Conservation (phyloP, 441 rosid genomes). For the Aleurites moluccanus region DNA sequence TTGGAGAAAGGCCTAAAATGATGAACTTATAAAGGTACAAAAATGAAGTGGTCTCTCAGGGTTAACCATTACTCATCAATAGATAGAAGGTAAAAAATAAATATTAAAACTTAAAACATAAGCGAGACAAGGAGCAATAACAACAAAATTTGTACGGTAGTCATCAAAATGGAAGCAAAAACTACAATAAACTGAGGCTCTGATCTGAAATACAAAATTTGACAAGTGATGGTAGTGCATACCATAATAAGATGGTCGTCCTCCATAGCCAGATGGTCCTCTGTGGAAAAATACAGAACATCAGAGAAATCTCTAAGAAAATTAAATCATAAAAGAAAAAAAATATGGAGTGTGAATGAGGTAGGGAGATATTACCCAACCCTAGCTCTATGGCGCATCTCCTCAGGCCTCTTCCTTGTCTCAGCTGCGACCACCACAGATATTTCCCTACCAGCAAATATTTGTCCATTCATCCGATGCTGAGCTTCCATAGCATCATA, state of each 20-base stretch:
- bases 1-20: neutral
- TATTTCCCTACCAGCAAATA: conserved; percentile 85
- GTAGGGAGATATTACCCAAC: conserved; percentile 43
- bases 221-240: conserved; percentile 19
- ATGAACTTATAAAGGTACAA: neutral
- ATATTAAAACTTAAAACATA: neutral
- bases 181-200: neutral
- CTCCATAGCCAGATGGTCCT: conserved; percentile 67
- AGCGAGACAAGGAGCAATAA: neutral
- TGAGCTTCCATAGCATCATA: conserved; percentile 91
- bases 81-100: neutral
- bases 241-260: conserved; percentile 70
- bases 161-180: neutral
- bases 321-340: conserved; percentile 5
- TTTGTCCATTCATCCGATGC: conserved; percentile 82
- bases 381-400: conserved; percentile 81
- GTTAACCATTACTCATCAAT: neutral
- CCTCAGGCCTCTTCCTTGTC: conserved; percentile 96
- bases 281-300: conserved; percentile 42
- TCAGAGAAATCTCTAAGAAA: conserved; percentile 6
- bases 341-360: neutral
- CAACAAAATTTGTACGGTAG: neutral
- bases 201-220: neutral
- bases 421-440: conserved; percentile 94
- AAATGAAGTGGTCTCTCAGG: neutral